Conservation (phyloP, 78 protist genomes). For the Speleostelium caveatum region DNA sequence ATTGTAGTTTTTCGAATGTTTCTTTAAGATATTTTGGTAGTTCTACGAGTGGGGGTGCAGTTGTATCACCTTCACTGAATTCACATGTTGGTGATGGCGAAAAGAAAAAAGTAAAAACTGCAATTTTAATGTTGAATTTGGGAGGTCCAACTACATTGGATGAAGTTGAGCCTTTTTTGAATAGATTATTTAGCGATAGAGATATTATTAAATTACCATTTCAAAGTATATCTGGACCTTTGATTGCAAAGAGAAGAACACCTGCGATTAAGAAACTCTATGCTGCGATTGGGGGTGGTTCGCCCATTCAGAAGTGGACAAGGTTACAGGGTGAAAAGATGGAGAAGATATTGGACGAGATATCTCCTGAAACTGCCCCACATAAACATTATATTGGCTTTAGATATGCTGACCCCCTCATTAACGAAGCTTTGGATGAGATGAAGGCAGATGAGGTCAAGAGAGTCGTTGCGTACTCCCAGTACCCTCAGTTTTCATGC, state of each 20-base stretch:
- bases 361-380: constrained; percentile 91
- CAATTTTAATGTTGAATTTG: constrained; percentile 90
- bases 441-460: constrained; percentile 86
- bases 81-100: not conserved
- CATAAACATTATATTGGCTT: constrained; percentile 88
- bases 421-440: constrained; percentile 78
- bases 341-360: constrained; percentile 53
- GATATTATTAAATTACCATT: constrained; percentile 84
- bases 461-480: constrained; percentile 91
- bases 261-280: constrained; percentile 82
- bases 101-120: constrained; percentile 80
- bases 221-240: constrained; percentile 66
- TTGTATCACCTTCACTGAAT: too few relatives aligned
- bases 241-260: constrained; percentile 82
- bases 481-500: constrained; percentile 93
- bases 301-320: constrained; percentile 91
- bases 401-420: constrained; percentile 90
- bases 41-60: not conserved
- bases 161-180: constrained; percentile 89
- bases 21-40: not conserved
- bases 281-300: constrained; percentile 91
- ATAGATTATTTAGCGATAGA: constrained; percentile 83
- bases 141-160: constrained; percentile 89
- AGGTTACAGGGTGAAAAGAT: constrained; percentile 80
- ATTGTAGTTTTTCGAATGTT: too few relatives aligned